Conservation (phyloP, 305 asterid species). For the Withania somnifera region DNA sequence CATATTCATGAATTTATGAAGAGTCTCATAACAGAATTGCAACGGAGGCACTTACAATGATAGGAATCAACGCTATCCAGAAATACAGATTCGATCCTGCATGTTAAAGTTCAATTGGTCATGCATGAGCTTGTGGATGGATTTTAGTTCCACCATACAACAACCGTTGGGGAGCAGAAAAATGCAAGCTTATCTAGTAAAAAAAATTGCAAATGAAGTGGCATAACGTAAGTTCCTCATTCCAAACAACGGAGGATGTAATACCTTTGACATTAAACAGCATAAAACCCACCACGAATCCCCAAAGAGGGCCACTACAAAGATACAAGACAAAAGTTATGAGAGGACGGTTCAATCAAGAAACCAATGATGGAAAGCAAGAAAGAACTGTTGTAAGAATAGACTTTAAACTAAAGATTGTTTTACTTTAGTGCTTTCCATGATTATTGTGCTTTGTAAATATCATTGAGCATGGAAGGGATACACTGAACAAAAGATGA, state of each 20-base stretch:
- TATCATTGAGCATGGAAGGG: neutral
- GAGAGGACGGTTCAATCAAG: conserved; percentile 15
- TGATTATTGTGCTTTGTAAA: neutral
- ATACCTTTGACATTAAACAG: conserved; percentile 75
- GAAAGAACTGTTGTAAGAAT: neutral
- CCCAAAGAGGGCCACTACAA: conserved; percentile 93
- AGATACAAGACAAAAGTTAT: conserved; percentile 8
- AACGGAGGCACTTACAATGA: conserved; percentile 45
- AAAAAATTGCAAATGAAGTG: neutral
- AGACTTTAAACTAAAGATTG: neutral
- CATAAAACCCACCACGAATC: conserved; percentile 95
- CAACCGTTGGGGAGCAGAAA: neutral
- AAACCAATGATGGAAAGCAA: neutral
- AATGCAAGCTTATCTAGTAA: neutral
- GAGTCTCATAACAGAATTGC: neutral
- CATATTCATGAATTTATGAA: neutral
- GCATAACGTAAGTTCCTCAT: neutral
- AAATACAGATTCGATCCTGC: conserved; percentile 97
- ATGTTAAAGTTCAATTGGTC: conserved; percentile 9
- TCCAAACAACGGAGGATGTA: neutral
- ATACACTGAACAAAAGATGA: neutral
- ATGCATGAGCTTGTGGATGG: conserved; percentile 1
- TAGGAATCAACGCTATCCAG: conserved; percentile 90
- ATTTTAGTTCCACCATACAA: neutral
- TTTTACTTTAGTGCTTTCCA: neutral